A percentile compares a stretch with the other conserved stretches of the same genome.
Evolutionary conservation across 257 asterid genomes (phyloP).

Genomic region (Cordia subcordata): DNA sequence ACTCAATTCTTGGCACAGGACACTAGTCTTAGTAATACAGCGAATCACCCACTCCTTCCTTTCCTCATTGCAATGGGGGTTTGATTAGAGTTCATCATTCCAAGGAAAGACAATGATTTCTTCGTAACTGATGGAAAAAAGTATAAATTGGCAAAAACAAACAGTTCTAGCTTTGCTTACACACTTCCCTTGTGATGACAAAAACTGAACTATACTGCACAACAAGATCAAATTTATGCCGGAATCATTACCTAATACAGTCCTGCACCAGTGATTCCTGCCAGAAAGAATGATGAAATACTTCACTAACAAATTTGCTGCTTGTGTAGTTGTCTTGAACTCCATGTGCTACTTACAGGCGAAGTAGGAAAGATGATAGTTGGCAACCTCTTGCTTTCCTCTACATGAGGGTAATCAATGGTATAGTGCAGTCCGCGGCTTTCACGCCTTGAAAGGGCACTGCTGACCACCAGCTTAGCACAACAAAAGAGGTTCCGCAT

Average conservation of each 20-base stretch:
- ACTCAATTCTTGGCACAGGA: too few relatives aligned
- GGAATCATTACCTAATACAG: not conserved
- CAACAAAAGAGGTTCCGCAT: constrained; percentile 95
- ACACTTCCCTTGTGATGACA: not conserved
- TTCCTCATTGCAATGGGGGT: too few relatives aligned
- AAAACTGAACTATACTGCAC: not conserved
- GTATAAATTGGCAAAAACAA: not conserved
- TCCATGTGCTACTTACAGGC: constrained; percentile 62
- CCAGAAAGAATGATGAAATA: constrained; percentile 21
- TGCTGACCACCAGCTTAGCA: constrained; percentile 81
- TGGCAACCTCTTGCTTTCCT: constrained; percentile 87
- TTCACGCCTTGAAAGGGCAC: constrained; percentile 88
- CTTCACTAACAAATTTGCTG: constrained; percentile 34
- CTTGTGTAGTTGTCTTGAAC: constrained; percentile 73
- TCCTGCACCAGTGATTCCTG: constrained; percentile 7
- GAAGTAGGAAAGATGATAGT: constrained; percentile 76
- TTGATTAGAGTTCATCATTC: too few relatives aligned
- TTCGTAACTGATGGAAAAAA: not conserved
- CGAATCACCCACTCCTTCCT: not conserved
- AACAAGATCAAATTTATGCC: not conserved
- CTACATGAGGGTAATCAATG: constrained; percentile 64
- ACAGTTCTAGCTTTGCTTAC: not conserved
- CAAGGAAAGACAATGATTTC: too few relatives aligned
- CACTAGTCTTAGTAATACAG: too few relatives aligned
- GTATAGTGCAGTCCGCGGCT: constrained; percentile 95